phyloP scores from a whole-genome alignment of 768 basidiomycete genomes.

The Lactarius sp. region DNA sequence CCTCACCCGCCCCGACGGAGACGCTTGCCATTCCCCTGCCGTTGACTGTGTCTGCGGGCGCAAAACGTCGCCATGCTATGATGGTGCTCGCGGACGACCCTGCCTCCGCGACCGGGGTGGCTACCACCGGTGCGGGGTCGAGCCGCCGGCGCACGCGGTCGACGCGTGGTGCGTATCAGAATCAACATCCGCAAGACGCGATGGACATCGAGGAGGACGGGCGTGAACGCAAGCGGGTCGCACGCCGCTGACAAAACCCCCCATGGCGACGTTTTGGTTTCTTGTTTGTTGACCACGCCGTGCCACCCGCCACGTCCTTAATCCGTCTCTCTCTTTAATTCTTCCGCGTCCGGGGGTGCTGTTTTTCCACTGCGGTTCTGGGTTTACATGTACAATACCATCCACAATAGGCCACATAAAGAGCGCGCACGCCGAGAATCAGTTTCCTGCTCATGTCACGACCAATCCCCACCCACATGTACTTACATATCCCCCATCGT shows the following conservation, averaged over 20 bases:
- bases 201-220: conserved; percentile 79
- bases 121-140: conserved; percentile 35
- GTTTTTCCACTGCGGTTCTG: conserved; percentile 6
- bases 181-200: conserved; percentile 40
- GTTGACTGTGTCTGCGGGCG: conserved; percentile 43
- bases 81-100: conserved; percentile 70
- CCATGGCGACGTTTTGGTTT: not conserved
- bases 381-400: conserved; percentile 20
- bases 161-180: conserved; percentile 36
- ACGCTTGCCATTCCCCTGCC: conserved; percentile 23
- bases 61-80: conserved; percentile 71
- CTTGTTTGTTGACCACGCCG: not conserved
- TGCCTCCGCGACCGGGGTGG: conserved; percentile 32
- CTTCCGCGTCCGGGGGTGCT: conserved; percentile 4
- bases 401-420: conserved; percentile 3
- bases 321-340: not conserved
- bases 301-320: not conserved
- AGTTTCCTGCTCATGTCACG: conserved; percentile 1
- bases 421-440: conserved; percentile 14
- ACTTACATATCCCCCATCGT: conserved; percentile 21
- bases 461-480: conserved; percentile 11
- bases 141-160: conserved; percentile 56
- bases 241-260: conserved; percentile 48
- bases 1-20: conserved; percentile 29
- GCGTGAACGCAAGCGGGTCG: conserved; percentile 69